Base-by-base conservation (phyloP, 495 filamentous ascomycete genomes). In the Trichoderma gamsii region DNA sequence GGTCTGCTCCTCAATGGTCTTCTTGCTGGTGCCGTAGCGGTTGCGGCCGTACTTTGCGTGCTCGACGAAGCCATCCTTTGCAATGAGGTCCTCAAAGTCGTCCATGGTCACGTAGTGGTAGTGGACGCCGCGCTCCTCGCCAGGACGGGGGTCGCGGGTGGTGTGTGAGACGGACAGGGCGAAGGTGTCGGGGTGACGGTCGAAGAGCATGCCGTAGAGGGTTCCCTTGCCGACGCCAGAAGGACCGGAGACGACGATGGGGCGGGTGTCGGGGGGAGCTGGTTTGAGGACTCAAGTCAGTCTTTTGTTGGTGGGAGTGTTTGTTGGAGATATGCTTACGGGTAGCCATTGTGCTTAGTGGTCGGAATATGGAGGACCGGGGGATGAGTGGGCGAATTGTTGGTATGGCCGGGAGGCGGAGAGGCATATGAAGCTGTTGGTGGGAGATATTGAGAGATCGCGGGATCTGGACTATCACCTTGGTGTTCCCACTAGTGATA, bases 211-310 rank as follows among this genome's bases (percentile, higher is more conserved):
- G 71, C 88, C 87, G 70, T 95, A 86, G 27, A 98, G 85, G 29
- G 94, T 97, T 63, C 87, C 89, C 84, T 98, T 97, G 59, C 94
- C 94, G 13, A 90, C 85, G 73, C 94, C 93, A 9, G 85, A 89
- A 21, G 93, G 93, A 38, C 92, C 94, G 23, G 89, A 95, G 73
- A 97, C 87, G 44, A 97, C 90, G 71, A 98, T 85, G 8, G 92
- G 93, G 16, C 87, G 82, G 69, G 68, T 71, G 73, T 83, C 78
- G 35, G 77, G 67, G 0, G 79, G 79, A 16, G 52, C 66, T 68
- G 35, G 1, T 23, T 23, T 12, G 16, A 35, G 61, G 27, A 4
- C 29, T 29, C 29, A 29, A 29, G 25, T 15, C 13, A 13, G 41
- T 21, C 11, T 66, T 27, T 66, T 66, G 0, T 43, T 29, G 25